Evolutionary conservation across 257 asterid species (phyloP).

Genomic region (Ligustrum vulgare): DNA sequence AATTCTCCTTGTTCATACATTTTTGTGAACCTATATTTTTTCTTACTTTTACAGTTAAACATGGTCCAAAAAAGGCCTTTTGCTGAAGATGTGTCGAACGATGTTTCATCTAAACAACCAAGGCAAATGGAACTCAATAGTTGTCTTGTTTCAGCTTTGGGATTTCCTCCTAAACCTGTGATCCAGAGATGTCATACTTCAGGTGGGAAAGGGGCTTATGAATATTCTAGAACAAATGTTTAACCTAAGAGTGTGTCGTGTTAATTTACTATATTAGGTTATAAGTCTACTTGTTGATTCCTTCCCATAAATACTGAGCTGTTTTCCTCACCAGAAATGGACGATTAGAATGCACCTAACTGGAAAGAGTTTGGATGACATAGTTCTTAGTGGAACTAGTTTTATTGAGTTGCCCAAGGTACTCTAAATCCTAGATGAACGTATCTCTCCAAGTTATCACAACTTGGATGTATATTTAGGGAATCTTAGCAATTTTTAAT

Average conservation of each 20-base stretch:
- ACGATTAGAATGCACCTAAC: neutral
- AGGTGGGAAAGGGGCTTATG: constrained; percentile 23
- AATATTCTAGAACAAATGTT: neutral
- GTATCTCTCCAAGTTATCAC: neutral
- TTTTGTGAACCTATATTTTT: neutral
- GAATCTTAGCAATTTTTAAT: neutral
- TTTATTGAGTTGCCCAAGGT: neutral
- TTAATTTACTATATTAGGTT: neutral
- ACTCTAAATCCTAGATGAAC: neutral
- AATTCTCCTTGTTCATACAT: neutral
- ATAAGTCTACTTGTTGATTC: neutral
- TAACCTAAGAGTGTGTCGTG: neutral
- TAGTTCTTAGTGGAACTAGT: neutral
- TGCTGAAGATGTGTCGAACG: constrained; percentile 31
- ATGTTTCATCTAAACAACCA: constrained; percentile 42
- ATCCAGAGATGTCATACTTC: constrained; percentile 19
- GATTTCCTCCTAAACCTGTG: constrained; percentile 32
- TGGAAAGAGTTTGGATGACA: neutral
- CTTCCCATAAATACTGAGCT: neutral
- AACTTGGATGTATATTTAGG: neutral
- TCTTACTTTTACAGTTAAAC: constrained; percentile 32
- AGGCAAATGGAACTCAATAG: constrained; percentile 37
- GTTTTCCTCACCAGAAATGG: neutral
- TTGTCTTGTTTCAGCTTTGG: constrained; percentile 33
- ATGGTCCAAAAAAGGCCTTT: constrained; percentile 53